Evolutionary conservation across 176 grass and related monocot species (phyloP).

Genomic region (Luzula sylvatica): DNA sequence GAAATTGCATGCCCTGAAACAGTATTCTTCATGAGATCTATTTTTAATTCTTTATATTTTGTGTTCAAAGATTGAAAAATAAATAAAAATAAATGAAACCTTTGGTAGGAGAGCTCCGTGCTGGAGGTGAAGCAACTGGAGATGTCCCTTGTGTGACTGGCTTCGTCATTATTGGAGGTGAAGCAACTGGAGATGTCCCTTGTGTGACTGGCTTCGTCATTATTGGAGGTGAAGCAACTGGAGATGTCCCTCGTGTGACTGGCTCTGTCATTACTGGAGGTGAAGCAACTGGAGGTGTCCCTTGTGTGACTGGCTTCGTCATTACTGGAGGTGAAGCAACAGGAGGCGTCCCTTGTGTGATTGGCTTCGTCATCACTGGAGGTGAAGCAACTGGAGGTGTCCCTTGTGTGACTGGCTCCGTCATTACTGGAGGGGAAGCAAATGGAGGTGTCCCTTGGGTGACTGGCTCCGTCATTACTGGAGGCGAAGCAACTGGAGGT

Average conservation of each 20-base stretch:
- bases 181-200: slow-evolving; percentile 24
- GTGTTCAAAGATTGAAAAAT: slow-evolving; percentile 18
- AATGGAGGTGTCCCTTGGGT: too few species aligned
- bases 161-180: slow-evolving; percentile 26
- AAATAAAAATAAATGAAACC: slow-evolving; percentile 21
- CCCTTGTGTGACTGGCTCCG: slow-evolving; percentile 12
- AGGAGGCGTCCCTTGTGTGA: too few species aligned
- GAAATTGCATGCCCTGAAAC: slow-evolving; percentile 31
- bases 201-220: slow-evolving; percentile 30
- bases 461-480: too few species aligned
- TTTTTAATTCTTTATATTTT: too few species aligned
- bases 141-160: slow-evolving; percentile 13
- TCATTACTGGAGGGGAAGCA: too few species aligned
- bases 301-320: too few species aligned
- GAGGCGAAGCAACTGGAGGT: too few species aligned
- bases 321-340: slow-evolving; percentile 28
- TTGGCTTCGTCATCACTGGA: slow-evolving; percentile 29
- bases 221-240: slow-evolving; percentile 26
- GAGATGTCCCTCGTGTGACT: slow-evolving; percentile 13
- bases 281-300: too few species aligned
- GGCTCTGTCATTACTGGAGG: slow-evolving; percentile 32
- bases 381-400: slow-evolving; percentile 27
- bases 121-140: slow-evolving; percentile 25
- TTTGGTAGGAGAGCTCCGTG: slow-evolving; percentile 34
- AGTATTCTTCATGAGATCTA: too few species aligned